Percentiles rank a stretch among this genome's conserved stretches.
These are phyloP conservation scores for Lactarius tabidus DNA, from an alignment of 768 basidiomycete species.

Conservation along the genomic window DNA sequence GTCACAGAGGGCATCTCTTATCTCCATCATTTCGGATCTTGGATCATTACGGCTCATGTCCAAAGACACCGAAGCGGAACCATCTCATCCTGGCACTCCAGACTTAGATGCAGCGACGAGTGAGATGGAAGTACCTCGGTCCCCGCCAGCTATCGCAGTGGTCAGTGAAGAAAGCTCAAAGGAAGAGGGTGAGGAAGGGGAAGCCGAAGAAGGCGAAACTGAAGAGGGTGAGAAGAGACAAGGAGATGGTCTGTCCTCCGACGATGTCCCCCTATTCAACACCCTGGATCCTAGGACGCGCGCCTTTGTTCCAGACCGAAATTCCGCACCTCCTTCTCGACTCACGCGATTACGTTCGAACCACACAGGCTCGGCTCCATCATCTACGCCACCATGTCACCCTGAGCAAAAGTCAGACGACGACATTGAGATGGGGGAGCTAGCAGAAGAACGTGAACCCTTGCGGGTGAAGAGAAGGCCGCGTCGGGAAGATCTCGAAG, in stretches of 20 bases:
- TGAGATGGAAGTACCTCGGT: conserved; percentile 37
- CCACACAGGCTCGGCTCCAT: conserved; percentile 21
- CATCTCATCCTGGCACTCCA: conserved; percentile 18
- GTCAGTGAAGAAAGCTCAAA: conserved; percentile 27
- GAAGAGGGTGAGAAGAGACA: conserved; percentile 39
- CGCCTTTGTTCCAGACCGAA: conserved; percentile 33
- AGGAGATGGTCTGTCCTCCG: conserved; percentile 33
- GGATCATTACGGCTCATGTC: conserved; percentile 59
- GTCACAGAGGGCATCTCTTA: conserved; percentile 64
- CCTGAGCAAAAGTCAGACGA: conserved; percentile 35
- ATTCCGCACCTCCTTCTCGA: conserved; percentile 25
- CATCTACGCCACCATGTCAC: conserved; percentile 23
- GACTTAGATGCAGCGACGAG: conserved; percentile 14
- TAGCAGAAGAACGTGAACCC: conserved; percentile 65
- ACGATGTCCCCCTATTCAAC: conserved; percentile 30
- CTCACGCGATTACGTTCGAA: not conserved
- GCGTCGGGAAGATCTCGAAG: conserved; percentile 68
- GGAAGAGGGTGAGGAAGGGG: conserved; percentile 35
- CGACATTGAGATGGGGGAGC: conserved; percentile 91
- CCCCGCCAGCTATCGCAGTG: conserved; percentile 51
- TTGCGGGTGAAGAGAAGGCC: conserved; percentile 47
- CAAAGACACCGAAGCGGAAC: conserved; percentile 52
- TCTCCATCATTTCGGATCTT: conserved; percentile 60
- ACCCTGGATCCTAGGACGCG: conserved; percentile 34
- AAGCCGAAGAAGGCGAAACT: conserved; percentile 42